Base-by-base conservation (phyloP, 805 yeast genomes). In the Metschnikowia corniflorae region DNA sequence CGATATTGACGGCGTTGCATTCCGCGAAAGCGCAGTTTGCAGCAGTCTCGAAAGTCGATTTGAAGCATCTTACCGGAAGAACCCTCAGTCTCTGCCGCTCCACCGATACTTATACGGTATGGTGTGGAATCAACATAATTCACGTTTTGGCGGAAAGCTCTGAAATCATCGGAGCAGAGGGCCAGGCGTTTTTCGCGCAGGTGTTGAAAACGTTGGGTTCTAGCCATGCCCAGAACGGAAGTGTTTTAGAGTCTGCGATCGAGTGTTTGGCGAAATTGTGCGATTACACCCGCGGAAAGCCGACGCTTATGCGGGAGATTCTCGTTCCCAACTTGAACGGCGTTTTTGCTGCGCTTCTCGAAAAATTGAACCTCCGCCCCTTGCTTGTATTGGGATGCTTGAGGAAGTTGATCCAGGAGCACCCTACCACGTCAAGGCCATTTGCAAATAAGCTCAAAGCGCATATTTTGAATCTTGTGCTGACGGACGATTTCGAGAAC, bases 401-500 rank as follows among this genome's bases (percentile, higher is more conserved):
- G 47, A 49, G 54, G 17, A 62, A 57, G 21, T 53, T 81, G 17
- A 62, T 82, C 22, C 55, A 60, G 26, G 63, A 73, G 39, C 83
- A 86, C 51, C 73, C 94, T 1, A 84, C 93, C 2, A 82, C 94
- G 2, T 85, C 86, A 54, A 75, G 89, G 57, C 95, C 95, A 10
- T 81, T 71, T 61, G 82, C 82, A 4, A 73, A 77, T 40, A 81
- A 78, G 49, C 77, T 75, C 46, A 78, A 79, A 48, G 57, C 54
- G 9, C 71, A 65, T 20, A 58, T 80, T 20, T 40, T 63, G 7
- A 47, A 45, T 5, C 53, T 75, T 4, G 42, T 65, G 16, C 40
- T 57, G 70, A 25, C 53, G 41, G 25, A 55, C 49, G 37, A 61
- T 55, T 51, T 71, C 61, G 48, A 52, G 54, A 63, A 55, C 31